A percentile compares a stretch with the other conserved stretches of the same genome.
Evolutionary conservation across 495 filamentous ascomycete species (phyloP).

Genomic region (Aspergillus biplanus): DNA sequence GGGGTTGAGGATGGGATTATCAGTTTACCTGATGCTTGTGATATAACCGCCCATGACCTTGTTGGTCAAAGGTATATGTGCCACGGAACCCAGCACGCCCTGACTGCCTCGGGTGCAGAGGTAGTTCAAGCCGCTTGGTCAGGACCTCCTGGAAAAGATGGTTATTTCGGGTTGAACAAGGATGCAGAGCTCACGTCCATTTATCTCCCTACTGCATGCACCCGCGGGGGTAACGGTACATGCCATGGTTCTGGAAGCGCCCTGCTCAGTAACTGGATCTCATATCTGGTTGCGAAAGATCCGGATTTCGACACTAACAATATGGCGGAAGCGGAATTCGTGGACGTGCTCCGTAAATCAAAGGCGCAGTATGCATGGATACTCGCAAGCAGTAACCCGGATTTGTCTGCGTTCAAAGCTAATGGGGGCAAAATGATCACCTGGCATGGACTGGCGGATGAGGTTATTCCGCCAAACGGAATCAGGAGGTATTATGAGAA

Average conservation of each 20-base stretch:
- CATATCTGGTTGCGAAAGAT: conserved; percentile 46
- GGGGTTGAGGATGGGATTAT: conserved; percentile 63
- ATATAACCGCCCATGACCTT: conserved; percentile 48
- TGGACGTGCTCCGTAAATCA: conserved; percentile 20
- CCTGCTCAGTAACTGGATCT: conserved; percentile 29
- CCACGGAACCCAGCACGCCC: conserved; percentile 37
- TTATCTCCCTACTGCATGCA: conserved; percentile 5
- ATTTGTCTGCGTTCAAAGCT: conserved; percentile 36
- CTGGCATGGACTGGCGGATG: conserved; percentile 40
- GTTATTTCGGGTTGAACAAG: conserved; percentile 26
- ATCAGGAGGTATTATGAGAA: conserved; percentile 26
- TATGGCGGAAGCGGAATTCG: conserved; percentile 29
- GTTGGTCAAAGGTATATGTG: conserved; percentile 50
- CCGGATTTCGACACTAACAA: conserved; percentile 39
- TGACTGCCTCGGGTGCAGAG: conserved; percentile 31
- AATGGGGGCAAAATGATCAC: conserved; percentile 48
- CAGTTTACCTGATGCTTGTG: conserved; percentile 53
- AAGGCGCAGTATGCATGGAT: conserved; percentile 28
- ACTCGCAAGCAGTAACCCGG: conserved; percentile 38
- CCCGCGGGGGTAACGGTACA: background rate
- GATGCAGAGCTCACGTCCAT: conserved; percentile 7
- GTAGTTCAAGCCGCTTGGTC: conserved; percentile 35
- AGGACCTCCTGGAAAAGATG: conserved; percentile 20
- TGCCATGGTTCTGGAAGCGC: background rate
- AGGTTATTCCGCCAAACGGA: conserved; percentile 23